Evolutionary conservation across 2,329 filamentous ascomycete species (phyloP).

Genomic region (Chaetomium sp.): DNA sequence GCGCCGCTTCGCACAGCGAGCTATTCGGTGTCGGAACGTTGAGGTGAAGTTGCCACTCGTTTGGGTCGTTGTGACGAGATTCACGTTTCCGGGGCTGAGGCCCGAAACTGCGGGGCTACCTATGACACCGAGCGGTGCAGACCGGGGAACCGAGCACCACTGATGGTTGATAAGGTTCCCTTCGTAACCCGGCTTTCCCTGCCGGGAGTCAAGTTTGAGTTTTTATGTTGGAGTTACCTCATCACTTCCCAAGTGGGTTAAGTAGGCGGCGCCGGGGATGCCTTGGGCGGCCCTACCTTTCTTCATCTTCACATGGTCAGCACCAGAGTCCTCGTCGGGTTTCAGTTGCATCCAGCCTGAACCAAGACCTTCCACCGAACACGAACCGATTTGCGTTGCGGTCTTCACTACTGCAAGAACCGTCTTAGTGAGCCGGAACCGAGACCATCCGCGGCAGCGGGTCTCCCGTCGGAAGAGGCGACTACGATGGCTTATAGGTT

Average conservation of each 20-base stretch:
- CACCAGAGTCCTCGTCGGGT: background rate
- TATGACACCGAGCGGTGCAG: background rate
- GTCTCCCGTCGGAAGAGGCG: background rate
- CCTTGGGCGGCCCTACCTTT: background rate
- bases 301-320: background rate
- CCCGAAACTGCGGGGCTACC: slow-evolving; percentile 13
- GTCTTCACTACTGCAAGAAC: background rate
- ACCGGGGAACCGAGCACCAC: background rate
- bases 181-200: background rate
- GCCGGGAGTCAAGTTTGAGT: background rate
- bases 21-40: background rate
- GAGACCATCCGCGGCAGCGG: background rate
- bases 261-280: background rate
- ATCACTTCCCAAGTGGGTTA: background rate
- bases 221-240: background rate
- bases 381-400: background rate
- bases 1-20: background rate
- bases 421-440: background rate
- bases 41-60: background rate
- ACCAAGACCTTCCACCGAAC: background rate
- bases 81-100: background rate
- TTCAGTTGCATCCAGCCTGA: background rate
- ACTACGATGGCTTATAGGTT: background rate
- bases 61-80: background rate
- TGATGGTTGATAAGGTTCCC: background rate